Conservation (phyloP, 2,329 filamentous ascomycete species). For the Cercospora citrullina region DNA sequence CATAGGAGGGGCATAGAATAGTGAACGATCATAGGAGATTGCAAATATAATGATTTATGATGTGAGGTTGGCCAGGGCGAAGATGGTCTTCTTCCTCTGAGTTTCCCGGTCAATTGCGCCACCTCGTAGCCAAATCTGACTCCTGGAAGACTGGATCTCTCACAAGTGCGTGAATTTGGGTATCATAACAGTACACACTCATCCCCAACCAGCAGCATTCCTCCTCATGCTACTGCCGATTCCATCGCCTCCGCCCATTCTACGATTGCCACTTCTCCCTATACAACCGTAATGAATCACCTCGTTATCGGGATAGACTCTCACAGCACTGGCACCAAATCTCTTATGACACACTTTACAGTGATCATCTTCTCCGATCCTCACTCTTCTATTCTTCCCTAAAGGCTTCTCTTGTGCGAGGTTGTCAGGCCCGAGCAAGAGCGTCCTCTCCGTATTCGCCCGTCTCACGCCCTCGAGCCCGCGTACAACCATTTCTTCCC, state of each 20-base stretch:
- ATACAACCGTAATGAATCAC: conserved; percentile 55
- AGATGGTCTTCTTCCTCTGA: not conserved
- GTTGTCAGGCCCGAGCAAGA: conserved; percentile 73
- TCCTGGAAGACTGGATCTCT: not conserved
- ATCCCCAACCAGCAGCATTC: conserved; percentile 8
- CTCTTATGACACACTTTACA: conserved; percentile 93
- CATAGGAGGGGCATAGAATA: conserved; percentile 29
- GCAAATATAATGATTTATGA: not conserved
- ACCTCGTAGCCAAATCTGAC: not conserved
- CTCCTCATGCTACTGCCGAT: not conserved
- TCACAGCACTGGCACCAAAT: conserved; percentile 85
- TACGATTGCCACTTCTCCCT: conserved; percentile 25
- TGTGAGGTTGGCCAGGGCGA: not conserved
- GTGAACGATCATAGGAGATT: not conserved
- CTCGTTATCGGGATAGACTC: conserved; percentile 72
- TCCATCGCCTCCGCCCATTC: conserved; percentile 18
- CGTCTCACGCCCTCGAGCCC: conserved; percentile 76
- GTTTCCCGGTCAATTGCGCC: not conserved
- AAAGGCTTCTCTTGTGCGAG: conserved; percentile 56
- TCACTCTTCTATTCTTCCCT: conserved; percentile 66
- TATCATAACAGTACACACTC: not conserved
- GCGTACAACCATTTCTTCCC: conserved; percentile 75
- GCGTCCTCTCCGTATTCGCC: conserved; percentile 69
- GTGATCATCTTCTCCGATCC: conserved; percentile 82
- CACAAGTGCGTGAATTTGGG: not conserved